Evolutionary conservation across 768 basidiomycete genomes (phyloP).

Genomic region (Clitopilus passeckerianus): DNA sequence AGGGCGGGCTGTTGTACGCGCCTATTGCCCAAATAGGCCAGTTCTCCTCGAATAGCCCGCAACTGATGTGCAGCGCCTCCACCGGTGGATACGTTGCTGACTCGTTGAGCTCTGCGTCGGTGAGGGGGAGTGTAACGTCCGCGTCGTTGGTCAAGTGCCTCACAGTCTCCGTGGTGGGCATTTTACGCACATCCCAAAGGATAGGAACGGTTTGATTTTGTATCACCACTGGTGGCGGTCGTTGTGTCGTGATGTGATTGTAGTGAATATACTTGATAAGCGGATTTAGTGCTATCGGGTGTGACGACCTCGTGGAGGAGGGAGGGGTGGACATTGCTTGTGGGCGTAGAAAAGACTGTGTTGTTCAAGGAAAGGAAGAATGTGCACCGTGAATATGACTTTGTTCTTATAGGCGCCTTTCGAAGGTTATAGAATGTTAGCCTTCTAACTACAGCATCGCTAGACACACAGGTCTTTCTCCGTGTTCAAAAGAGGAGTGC

Average conservation of each 20-base stretch:
- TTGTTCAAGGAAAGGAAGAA: background rate
- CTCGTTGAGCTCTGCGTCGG: slow-evolving; percentile 28
- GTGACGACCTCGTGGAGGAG: background rate
- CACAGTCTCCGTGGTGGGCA: background rate
- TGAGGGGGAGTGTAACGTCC: slow-evolving; percentile 19
- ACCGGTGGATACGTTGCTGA: slow-evolving; percentile 40
- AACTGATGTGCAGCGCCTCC: slow-evolving; percentile 31
- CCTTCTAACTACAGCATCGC: background rate
- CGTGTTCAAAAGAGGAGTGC: background rate
- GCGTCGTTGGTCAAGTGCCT: slow-evolving; percentile 4
- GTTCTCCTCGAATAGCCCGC: slow-evolving; percentile 37
- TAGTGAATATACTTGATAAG: background rate
- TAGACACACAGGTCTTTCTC: background rate
- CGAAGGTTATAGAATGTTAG: background rate
- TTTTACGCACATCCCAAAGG: slow-evolving; percentile 46
- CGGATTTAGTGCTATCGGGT: background rate
- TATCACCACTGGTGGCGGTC: background rate
- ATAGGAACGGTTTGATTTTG: slow-evolving; percentile 14
- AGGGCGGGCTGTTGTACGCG: slow-evolving; percentile 11
- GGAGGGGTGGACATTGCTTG: background rate
- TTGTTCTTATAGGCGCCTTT: background rate
- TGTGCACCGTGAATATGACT: background rate
- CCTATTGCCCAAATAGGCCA: slow-evolving; percentile 40
- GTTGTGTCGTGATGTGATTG: background rate
- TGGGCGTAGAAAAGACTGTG: background rate